phyloP scores from a whole-genome alignment of 371 early-diverging fungal species.

The Lichtheimia ramosa region DNA sequence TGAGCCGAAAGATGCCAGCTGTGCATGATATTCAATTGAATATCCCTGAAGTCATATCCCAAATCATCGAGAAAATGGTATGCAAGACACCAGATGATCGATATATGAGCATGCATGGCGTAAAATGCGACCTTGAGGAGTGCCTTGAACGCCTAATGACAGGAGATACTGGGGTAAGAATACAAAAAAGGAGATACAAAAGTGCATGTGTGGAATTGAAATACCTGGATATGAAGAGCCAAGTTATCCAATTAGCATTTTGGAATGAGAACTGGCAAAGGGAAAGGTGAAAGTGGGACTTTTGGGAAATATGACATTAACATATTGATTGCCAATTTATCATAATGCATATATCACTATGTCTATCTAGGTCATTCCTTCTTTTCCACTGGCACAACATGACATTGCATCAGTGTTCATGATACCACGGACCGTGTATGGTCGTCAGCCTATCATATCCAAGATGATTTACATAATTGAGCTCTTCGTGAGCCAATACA shows the following conservation, averaged over 20 bases:
- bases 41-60: slow-evolving; percentile 48
- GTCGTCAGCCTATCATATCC: slow-evolving; percentile 32
- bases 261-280: too few relatives aligned
- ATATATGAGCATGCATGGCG: slow-evolving; percentile 55
- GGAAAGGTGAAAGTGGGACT: too few relatives aligned
- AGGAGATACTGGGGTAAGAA: slow-evolving; percentile 26
- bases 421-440: slow-evolving; percentile 39
- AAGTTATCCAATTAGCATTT: too few relatives aligned
- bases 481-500: slow-evolving; percentile 24
- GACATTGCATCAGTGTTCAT: slow-evolving; percentile 50
- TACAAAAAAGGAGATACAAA: not conserved
- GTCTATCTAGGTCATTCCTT: slow-evolving; percentile 20
- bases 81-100: slow-evolving; percentile 59
- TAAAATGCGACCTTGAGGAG: slow-evolving; percentile 52
- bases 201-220: too few relatives aligned
- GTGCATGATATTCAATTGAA: slow-evolving; percentile 48
- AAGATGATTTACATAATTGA: slow-evolving; percentile 37
- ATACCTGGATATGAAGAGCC: too few relatives aligned
- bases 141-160: slow-evolving; percentile 37
- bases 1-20: slow-evolving; percentile 45
- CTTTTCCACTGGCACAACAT: slow-evolving; percentile 38
- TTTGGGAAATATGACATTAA: too few relatives aligned
- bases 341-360: too few relatives aligned
- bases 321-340: too few relatives aligned
- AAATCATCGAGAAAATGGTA: slow-evolving; percentile 59